Conservation (phyloP, 345 rosid species). For the Balakata baccata region DNA sequence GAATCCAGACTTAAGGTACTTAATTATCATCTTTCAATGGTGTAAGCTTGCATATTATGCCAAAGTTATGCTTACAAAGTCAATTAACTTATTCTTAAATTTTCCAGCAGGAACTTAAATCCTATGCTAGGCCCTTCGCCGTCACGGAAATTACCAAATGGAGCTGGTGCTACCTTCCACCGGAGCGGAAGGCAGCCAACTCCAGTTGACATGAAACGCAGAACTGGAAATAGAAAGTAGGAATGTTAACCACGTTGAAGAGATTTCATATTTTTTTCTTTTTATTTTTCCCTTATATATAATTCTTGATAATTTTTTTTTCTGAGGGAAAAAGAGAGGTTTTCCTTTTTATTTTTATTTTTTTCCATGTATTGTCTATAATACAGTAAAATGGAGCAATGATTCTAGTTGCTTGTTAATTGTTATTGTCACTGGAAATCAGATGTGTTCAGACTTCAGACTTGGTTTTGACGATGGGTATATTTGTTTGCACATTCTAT, state of each 20-base stretch:
- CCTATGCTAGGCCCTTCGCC: slow-evolving; percentile 58
- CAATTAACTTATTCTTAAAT: neutral
- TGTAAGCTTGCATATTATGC: neutral
- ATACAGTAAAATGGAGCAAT: slow-evolving; percentile 44
- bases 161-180: slow-evolving; percentile 36
- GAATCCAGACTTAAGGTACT: slow-evolving; percentile 35
- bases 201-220: slow-evolving; percentile 60
- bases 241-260: slow-evolving; percentile 26
- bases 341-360: slow-evolving; percentile 10
- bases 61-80: neutral
- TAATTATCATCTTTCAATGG: neutral
- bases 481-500: slow-evolving; percentile 9
- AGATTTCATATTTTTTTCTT: slow-evolving; percentile 30
- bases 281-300: slow-evolving; percentile 5
- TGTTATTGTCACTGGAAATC: slow-evolving; percentile 21
- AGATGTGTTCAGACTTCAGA: slow-evolving; percentile 25
- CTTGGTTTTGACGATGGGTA: slow-evolving; percentile 25
- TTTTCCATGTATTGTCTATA: slow-evolving; percentile 29
- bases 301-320: slow-evolving; percentile 18
- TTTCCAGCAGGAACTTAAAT: slow-evolving; percentile 49
- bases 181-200: slow-evolving; percentile 53
- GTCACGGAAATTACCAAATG: slow-evolving; percentile 53
- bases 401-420: slow-evolving; percentile 49
- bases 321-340: slow-evolving; percentile 11
- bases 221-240: slow-evolving; percentile 57